phyloP scores from a whole-genome alignment of 176 grass and related monocot genomes.

The Musa troglodytarum region DNA sequence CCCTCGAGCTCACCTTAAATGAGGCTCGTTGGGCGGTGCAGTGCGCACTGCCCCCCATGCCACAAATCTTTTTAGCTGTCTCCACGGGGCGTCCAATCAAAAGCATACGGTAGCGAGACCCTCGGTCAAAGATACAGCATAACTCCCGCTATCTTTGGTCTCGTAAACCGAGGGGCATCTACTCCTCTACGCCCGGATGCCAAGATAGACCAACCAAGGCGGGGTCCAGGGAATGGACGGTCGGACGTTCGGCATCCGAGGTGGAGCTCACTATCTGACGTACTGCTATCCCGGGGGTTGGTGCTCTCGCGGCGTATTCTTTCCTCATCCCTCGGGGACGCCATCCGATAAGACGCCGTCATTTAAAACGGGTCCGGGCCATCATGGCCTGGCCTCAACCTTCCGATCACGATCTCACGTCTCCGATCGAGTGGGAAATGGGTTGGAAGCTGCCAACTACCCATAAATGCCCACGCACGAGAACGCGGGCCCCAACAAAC shows the following conservation, averaged over 20 bases:
- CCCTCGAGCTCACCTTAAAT: background rate
- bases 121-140: background rate
- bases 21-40: no score
- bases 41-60: no score
- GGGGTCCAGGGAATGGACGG: no score
- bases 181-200: background rate
- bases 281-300: background rate
- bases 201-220: background rate
- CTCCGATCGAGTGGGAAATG: background rate
- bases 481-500: background rate
- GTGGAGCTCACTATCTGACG: background rate
- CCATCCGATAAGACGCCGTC: background rate
- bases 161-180: background rate
- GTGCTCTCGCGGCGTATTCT: background rate
- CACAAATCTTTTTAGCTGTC: constrained; percentile 4
- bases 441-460: background rate
- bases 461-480: background rate
- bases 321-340: background rate
- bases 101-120: background rate
- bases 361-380: background rate
- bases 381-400: background rate
- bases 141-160: background rate
- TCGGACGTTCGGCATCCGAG: background rate
- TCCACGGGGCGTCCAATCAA: background rate
- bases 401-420: background rate